Evolutionary conservation across 1,139 yeast genomes (phyloP), one percentile per base, ranked within the genome.

Genomic region (Saccharomyces hybrid): DNA sequence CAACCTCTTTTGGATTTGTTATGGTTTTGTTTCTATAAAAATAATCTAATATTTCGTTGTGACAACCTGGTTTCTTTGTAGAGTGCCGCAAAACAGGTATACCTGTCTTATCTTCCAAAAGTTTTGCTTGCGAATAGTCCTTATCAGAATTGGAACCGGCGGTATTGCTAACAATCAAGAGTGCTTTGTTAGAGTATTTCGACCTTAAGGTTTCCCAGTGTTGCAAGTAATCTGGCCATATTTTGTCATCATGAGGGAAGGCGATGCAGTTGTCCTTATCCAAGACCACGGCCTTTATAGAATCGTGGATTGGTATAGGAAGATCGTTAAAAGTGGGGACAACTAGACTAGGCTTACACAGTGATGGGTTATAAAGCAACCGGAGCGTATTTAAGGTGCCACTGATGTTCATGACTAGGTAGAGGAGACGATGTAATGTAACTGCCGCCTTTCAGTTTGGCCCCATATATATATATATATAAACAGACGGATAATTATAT

Each of bases 251-350:
- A 56, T 88, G 87, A 49, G 95, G 95, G 60, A 79, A 78, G 4
- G 99, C 96, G 69, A 93, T 87, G 66, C 98, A 93, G 68, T 93
- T 95, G 71, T 93, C 99, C 69, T 95, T 93, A 68, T 93, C 99
- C 29, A 93, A 75, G 0, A 93, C 95, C 2, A 93, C 79, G 0
- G 95, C 96, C 61, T 81, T 85, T 57, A 90, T 86, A 11, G 70
- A 67, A 9, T 67, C 61, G 2, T 75, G 73, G 9, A 79, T 65
- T 26, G 85, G 85, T 11, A 81, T 58, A 0, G 77, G 71, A 27
- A 79, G 63, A 55, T 84, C 81, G 63, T 82, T 85, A 67, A 93
- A 91, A 0, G 84, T 82, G 25, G 82, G 71, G 8, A 85, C 77
- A 0, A 82, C 75, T 20, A 81, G 53, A 50, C 84, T 87, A 0